phyloP scores from a whole-genome alignment of 2,329 filamentous ascomycete genomes.

The Fusarium abutilonis region DNA sequence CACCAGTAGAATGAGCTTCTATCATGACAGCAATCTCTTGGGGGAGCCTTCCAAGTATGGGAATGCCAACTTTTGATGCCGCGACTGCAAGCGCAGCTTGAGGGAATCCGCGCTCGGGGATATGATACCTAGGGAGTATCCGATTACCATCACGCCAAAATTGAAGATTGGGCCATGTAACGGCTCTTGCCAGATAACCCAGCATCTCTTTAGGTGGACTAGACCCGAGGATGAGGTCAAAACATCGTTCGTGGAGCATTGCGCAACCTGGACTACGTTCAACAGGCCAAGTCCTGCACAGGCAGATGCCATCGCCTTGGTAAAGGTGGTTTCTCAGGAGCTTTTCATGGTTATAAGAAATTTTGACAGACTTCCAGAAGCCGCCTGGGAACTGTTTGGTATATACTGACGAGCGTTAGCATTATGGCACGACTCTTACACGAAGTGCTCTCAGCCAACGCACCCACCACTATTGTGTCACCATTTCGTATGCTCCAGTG shows the following conservation, averaged over 20 bases:
- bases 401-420: background rate
- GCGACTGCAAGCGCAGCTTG: background rate
- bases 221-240: fast-evolving
- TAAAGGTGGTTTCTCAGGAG: background rate
- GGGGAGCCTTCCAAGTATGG: background rate
- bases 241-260: background rate
- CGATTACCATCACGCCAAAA: background rate
- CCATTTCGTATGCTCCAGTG: background rate
- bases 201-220: background rate
- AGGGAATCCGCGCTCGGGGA: background rate
- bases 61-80: background rate
- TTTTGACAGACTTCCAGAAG: background rate
- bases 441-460: background rate
- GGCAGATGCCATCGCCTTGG: background rate
- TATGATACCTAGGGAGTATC: background rate
- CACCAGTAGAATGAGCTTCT: background rate
- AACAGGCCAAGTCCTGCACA: background rate
- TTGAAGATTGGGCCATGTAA: background rate
- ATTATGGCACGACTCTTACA: background rate
- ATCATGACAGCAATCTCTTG: background rate
- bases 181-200: background rate
- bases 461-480: background rate
- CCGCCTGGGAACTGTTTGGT: background rate
- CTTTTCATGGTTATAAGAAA: background rate
- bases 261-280: background rate